Evolutionary conservation across 2,329 filamentous ascomycete genomes (phyloP).

Genomic region (Tolypocladium nubicola): DNA sequence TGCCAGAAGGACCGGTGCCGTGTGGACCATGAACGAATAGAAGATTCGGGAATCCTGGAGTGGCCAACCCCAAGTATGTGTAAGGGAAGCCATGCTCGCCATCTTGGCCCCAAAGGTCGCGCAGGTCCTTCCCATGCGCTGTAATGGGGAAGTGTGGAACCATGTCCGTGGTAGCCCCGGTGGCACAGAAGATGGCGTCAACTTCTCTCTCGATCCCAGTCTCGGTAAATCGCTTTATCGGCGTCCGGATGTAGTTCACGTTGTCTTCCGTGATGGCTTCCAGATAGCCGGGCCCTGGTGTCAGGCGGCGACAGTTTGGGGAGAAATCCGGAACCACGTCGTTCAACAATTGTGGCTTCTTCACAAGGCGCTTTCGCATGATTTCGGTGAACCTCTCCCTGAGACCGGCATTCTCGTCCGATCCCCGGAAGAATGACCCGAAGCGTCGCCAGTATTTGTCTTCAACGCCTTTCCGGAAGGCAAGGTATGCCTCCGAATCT

Average conservation of each 20-base stretch:
- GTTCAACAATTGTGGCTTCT: slow-evolving; percentile 44
- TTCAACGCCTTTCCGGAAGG: slow-evolving; percentile 46
- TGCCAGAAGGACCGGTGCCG: slow-evolving; percentile 49
- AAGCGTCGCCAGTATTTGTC: slow-evolving; percentile 53
- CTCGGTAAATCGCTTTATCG: slow-evolving; percentile 46
- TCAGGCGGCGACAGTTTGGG: slow-evolving; percentile 53
- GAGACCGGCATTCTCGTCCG: slow-evolving; percentile 35
- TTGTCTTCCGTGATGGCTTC: slow-evolving; percentile 52
- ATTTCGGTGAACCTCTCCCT: slow-evolving; percentile 31
- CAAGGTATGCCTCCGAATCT: slow-evolving; percentile 49
- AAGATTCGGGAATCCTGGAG: slow-evolving; percentile 57
- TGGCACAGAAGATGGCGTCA: slow-evolving; percentile 58
- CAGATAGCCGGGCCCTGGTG: slow-evolving; percentile 56
- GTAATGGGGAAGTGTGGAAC: slow-evolving; percentile 50
- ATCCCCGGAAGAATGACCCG: slow-evolving; percentile 40
- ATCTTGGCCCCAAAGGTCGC: slow-evolving; percentile 43
- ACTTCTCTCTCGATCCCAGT: slow-evolving; percentile 50
- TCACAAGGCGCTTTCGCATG: slow-evolving; percentile 42
- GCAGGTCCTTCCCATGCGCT: slow-evolving; percentile 42
- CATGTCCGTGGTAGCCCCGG: slow-evolving; percentile 51
- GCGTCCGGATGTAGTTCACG: slow-evolving; percentile 47
- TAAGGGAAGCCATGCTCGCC: slow-evolving; percentile 52
- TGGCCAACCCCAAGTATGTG: slow-evolving; percentile 54
- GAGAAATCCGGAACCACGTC: slow-evolving; percentile 52
- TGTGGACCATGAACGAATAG: slow-evolving; percentile 54